Percentiles rank a stretch among this genome's conserved stretches.
phyloP scores from a whole-genome alignment of 805 yeast genomes.

The Yarrowia sp. region DNA sequence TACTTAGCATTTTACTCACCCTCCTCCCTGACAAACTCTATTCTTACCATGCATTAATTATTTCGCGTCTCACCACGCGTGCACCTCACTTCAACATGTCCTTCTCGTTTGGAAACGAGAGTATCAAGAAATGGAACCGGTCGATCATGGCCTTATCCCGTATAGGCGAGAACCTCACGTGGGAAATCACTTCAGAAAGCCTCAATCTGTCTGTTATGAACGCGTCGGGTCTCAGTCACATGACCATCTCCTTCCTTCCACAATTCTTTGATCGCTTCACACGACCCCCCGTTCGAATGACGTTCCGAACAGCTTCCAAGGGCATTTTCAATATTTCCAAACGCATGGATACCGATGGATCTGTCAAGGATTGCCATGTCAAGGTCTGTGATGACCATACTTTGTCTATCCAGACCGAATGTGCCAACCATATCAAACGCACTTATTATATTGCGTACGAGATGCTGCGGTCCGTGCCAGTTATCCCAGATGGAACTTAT shows the following conservation, averaged over 20 bases:
- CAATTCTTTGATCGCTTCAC: not conserved
- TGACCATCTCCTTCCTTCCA: not conserved
- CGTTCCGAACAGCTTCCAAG: slow-evolving; percentile 3
- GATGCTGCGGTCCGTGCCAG: not conserved
- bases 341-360: slow-evolving; percentile 4
- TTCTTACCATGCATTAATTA: too few species aligned
- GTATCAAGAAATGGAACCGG: slow-evolving; percentile 17
- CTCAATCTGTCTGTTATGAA: slow-evolving; percentile 4
- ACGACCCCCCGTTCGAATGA: not conserved
- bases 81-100: not conserved
- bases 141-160: slow-evolving; percentile 1
- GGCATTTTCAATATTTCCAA: slow-evolving; percentile 18
- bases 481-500: not conserved
- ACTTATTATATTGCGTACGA: slow-evolving; percentile 1
- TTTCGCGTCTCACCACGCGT: not conserved
- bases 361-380: not conserved
- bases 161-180: slow-evolving; percentile 14
- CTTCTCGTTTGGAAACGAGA: not conserved
- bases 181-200: not conserved
- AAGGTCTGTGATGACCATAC: not conserved
- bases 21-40: too few species aligned
- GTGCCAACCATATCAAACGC: slow-evolving; percentile 1
- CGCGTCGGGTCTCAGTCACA: slow-evolving; percentile 4
- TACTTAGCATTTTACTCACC: too few species aligned
- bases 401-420: not conserved